These are phyloP conservation scores for Liquidambar formosana DNA, from an alignment of 164 flowering plant genomes.

Conservation along the genomic window DNA sequence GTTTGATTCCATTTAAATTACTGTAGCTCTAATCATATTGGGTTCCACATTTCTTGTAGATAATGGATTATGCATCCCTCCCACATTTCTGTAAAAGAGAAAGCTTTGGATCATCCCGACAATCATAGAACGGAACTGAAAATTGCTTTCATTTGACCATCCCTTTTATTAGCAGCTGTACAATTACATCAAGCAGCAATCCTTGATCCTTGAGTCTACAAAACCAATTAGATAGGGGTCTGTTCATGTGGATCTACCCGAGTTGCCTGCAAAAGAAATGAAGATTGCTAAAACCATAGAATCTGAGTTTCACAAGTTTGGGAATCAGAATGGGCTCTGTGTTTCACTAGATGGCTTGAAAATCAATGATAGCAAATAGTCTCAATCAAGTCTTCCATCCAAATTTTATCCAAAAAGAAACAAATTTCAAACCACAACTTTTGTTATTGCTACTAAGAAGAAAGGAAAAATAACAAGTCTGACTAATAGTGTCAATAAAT, in stretches of 20 bases:
- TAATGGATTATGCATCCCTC: slow-evolving; percentile 75
- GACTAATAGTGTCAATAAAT: too few relatives aligned
- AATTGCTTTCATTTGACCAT: slow-evolving; percentile 75
- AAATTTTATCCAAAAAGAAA: too few relatives aligned
- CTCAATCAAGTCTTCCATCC: too few relatives aligned
- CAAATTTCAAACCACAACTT: too few relatives aligned
- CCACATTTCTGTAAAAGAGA: slow-evolving; percentile 81
- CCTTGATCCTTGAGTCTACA: slow-evolving; percentile 17
- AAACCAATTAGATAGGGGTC: slow-evolving; percentile 62
- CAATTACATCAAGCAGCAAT: slow-evolving; percentile 63
- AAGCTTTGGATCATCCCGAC: slow-evolving; percentile 72
- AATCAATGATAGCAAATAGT: slow-evolving; percentile 22
- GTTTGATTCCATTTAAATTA: not conserved
- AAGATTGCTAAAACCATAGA: slow-evolving; percentile 62
- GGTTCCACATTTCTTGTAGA: slow-evolving; percentile 35
- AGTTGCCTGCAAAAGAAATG: slow-evolving; percentile 46
- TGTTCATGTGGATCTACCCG: slow-evolving; percentile 71
- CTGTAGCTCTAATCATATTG: slow-evolving; percentile 2
- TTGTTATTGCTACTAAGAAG: too few relatives aligned
- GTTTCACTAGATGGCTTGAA: slow-evolving; percentile 25
- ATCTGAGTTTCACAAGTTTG: slow-evolving; percentile 58
- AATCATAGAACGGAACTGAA: slow-evolving; percentile 26
- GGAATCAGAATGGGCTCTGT: slow-evolving; percentile 30
- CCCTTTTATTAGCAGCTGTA: slow-evolving; percentile 79
- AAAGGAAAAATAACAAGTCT: too few relatives aligned